Evolutionary conservation across 2,329 filamentous ascomycete species (phyloP).

Genomic region (Aurifilum marmelostoma): DNA sequence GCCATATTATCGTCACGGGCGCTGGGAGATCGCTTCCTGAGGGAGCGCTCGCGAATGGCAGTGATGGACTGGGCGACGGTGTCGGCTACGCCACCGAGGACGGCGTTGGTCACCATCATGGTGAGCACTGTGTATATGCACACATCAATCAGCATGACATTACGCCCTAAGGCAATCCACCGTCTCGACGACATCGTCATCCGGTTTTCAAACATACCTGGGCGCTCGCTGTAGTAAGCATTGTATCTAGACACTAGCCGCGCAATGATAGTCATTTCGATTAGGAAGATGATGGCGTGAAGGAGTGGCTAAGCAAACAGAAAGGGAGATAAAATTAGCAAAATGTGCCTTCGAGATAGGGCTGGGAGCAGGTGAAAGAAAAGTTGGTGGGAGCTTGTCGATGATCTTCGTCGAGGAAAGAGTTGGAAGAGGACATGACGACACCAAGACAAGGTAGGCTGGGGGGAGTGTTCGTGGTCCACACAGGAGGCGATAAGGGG

Average conservation of each 20-base stretch:
- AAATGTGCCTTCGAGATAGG: conserved; percentile 7
- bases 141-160: conserved; percentile 11
- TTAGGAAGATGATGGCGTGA: conserved; percentile 79
- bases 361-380: neutral
- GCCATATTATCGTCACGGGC: conserved; percentile 73
- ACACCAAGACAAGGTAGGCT: conserved; percentile 18
- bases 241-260: conserved; percentile 88
- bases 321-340: conserved; percentile 31
- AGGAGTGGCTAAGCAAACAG: conserved; percentile 71
- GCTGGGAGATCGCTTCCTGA: conserved; percentile 55
- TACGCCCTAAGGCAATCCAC: neutral
- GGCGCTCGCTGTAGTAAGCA: conserved; percentile 87
- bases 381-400: conserved; percentile 1
- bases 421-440: conserved; percentile 19
- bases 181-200: neutral
- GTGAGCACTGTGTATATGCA: conserved; percentile 71
- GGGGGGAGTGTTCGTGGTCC: conserved; percentile 8
- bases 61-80: conserved; percentile 95
- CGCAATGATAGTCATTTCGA: conserved; percentile 86
- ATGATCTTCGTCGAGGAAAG: conserved; percentile 6
- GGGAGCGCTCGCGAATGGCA: conserved; percentile 70
- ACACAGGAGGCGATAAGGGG: conserved; percentile 14
- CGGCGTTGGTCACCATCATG: conserved; percentile 98
- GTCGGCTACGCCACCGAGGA: conserved; percentile 93
- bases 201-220: conserved; percentile 59